Evolutionary conservation across 2,329 filamentous ascomycete genomes (phyloP).

Genomic region (Diaporthe citriasiana): DNA sequence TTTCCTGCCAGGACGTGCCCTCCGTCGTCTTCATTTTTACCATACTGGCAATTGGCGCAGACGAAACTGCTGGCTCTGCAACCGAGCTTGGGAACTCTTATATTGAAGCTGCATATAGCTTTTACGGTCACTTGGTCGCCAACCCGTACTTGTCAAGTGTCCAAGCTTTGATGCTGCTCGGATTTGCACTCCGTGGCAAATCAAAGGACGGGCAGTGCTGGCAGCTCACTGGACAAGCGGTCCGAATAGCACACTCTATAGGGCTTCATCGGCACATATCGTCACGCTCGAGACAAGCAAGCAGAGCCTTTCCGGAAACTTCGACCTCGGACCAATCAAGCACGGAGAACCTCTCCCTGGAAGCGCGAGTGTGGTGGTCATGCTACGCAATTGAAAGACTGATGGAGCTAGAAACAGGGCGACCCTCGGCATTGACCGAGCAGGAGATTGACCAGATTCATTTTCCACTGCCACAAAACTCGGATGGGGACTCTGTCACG

Average conservation of each 20-base stretch:
- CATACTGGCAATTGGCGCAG: conserved; percentile 6
- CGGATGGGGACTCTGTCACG: not conserved
- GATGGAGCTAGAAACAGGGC: conserved; percentile 47
- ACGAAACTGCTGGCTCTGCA: conserved; percentile 3
- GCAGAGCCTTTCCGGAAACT: not conserved
- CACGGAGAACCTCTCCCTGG: conserved; percentile 17
- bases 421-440: conserved; percentile 45
- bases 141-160: conserved; percentile 9
- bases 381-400: conserved; percentile 46
- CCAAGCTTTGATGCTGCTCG: conserved; percentile 42
- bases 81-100: conserved; percentile 4
- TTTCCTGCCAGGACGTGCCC: not conserved
- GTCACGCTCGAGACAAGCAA: conserved; percentile 5
- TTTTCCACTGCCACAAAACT: not conserved
- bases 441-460: conserved; percentile 28
- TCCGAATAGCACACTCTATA: conserved; percentile 47
- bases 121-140: conserved; percentile 9
- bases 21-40: not conserved
- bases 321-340: not conserved
- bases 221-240: conserved; percentile 47
- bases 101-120: conserved; percentile 12
- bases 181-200: conserved; percentile 42
- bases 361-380: conserved; percentile 44
- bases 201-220: conserved; percentile 47
- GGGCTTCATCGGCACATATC: conserved; percentile 45